A percentile compares a stretch with the other conserved stretches of the same genome.
These are phyloP conservation scores for Musa troglodytarum DNA, from an alignment of 176 grass and related monocot genomes.

Conservation along the genomic window DNA sequence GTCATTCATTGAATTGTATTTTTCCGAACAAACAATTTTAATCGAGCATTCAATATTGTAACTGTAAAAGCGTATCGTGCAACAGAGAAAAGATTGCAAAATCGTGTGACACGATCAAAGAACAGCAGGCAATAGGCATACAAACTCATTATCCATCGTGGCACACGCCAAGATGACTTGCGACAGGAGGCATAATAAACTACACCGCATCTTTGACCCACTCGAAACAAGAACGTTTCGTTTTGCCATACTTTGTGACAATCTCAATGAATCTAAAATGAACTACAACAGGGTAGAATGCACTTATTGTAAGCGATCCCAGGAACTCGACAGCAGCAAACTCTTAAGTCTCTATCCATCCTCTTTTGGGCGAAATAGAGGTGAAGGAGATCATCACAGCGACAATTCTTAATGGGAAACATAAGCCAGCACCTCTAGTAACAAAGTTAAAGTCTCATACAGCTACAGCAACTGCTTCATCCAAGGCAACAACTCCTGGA, in stretches of 20 bases:
- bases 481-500: constrained; percentile 32
- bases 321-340: constrained; percentile 9
- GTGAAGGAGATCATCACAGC: not conserved
- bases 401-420: not conserved
- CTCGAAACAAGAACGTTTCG: too few species aligned
- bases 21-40: too few species aligned
- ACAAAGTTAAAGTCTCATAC: constrained; percentile 3
- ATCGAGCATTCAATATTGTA: too few species aligned
- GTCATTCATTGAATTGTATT: too few species aligned
- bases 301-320: not conserved
- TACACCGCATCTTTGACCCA: too few species aligned
- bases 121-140: too few species aligned
- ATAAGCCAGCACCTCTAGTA: not conserved
- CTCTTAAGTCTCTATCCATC: not conserved
- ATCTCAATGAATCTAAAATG: not conserved
- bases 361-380: not conserved
- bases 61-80: too few species aligned
- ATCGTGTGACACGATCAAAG: too few species aligned
- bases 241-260: not conserved
- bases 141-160: too few species aligned
- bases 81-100: too few species aligned
- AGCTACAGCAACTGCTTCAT: constrained; percentile 30
- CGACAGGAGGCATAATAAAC: too few species aligned
- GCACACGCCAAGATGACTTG: too few species aligned
- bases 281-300: not conserved